Conservation (phyloP, 441 rosid genomes). For the Jatropha podagrica region DNA sequence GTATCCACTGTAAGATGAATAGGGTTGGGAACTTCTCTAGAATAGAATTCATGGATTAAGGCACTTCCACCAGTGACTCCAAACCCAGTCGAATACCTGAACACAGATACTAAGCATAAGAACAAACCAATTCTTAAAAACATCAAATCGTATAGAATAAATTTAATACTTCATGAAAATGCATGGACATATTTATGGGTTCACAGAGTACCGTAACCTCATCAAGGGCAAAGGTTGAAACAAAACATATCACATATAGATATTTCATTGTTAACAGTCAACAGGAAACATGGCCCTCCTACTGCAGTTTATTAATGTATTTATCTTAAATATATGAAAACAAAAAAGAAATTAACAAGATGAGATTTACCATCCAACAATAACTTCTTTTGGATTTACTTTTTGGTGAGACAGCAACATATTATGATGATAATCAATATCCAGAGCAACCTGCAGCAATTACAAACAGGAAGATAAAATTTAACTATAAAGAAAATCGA, state of each 20-base stretch:
- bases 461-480: neutral
- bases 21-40: conserved; percentile 83
- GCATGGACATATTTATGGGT: neutral
- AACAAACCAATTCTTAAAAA: neutral
- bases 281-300: neutral
- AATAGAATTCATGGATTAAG: conserved; percentile 87
- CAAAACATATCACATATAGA: neutral
- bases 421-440: conserved; percentile 90
- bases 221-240: neutral
- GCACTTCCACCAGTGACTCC: conserved; percentile 95
- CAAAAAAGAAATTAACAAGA: neutral
- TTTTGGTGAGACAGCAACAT: conserved; percentile 83
- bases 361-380: conserved; percentile 84
- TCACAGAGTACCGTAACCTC: neutral
- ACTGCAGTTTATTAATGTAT: neutral
- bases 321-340: neutral
- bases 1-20: conserved; percentile 88
- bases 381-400: conserved; percentile 91
- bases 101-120: conserved; percentile 17
- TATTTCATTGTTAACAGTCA: neutral
- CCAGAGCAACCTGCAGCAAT: conserved; percentile 78
- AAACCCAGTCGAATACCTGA: conserved; percentile 89
- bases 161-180: neutral
- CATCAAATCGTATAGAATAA: neutral
- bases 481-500: neutral